phyloP scores from a whole-genome alignment of 208 protist species.

The Acanthamoeba sp. region DNA sequence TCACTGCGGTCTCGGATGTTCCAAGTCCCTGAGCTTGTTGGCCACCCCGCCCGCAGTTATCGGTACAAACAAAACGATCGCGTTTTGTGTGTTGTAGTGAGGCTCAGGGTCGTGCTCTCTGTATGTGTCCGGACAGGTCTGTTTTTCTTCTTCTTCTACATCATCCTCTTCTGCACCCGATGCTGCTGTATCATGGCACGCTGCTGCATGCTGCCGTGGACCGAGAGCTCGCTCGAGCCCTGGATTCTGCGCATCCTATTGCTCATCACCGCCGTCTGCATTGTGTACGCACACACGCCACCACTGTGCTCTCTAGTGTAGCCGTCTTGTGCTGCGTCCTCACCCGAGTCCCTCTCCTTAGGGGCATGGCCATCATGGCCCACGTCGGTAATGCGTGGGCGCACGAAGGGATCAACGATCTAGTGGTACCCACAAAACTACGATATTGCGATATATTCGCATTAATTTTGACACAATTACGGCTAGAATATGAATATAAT shows the following conservation, averaged over 20 bases:
- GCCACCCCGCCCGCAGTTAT: not conserved
- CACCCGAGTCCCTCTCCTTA: not conserved
- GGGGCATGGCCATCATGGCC: conserved; percentile 16
- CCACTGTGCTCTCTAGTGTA: not conserved
- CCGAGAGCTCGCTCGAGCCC: conserved; percentile 18
- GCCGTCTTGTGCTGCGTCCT: not conserved
- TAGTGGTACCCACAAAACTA: not conserved
- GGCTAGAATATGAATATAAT: too few relatives aligned
- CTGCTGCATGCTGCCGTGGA: conserved; percentile 27
- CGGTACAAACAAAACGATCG: not conserved
- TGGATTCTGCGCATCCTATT: not conserved
- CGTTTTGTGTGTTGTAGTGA: not conserved
- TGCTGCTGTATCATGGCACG: not conserved
- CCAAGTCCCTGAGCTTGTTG: conserved; percentile 15
- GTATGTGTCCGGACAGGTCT: not conserved
- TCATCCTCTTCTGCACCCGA: not conserved
- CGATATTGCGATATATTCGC: too few relatives aligned
- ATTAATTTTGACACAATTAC: too few relatives aligned
- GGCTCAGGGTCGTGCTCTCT: not conserved
- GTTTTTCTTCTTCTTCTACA: conserved; percentile 31
- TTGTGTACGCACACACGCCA: not conserved
- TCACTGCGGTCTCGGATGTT: too few relatives aligned
- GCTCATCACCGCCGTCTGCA: not conserved
- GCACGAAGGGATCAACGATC: not conserved
- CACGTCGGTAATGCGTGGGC: conserved; percentile 28